A percentile compares a stretch with the other conserved stretches of the same genome.
phyloP scores from a whole-genome alignment of 495 filamentous ascomycete genomes.

The Clavariopsis aquatica region DNA sequence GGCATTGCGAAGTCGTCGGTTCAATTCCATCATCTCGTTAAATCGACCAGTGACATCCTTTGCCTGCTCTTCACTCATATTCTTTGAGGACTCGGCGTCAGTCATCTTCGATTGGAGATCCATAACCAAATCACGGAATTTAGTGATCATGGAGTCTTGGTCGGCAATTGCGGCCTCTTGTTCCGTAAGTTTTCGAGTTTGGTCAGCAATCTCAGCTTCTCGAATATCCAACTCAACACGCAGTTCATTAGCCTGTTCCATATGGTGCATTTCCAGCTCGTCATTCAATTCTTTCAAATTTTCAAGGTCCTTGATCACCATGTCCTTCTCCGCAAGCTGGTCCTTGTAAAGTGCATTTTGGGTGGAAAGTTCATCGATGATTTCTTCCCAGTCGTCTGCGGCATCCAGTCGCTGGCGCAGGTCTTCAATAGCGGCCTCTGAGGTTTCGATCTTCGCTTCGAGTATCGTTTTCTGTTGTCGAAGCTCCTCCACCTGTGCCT shows the following conservation, averaged over 20 bases:
- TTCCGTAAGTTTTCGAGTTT: slow-evolving; percentile 60
- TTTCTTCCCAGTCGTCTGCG: slow-evolving; percentile 81
- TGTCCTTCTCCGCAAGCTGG: slow-evolving; percentile 77
- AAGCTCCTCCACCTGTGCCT: slow-evolving; percentile 67
- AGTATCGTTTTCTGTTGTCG: slow-evolving; percentile 71
- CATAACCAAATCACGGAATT: slow-evolving; percentile 85
- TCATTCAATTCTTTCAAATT: slow-evolving; percentile 87
- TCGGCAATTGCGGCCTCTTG: slow-evolving; percentile 81
- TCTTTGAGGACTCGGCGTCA: slow-evolving; percentile 86
- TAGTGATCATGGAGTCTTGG: slow-evolving; percentile 81
- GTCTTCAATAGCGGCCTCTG: slow-evolving; percentile 79
- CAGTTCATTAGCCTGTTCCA: slow-evolving; percentile 89
- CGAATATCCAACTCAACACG: slow-evolving; percentile 88
- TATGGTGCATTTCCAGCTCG: slow-evolving; percentile 89
- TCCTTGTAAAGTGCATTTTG: slow-evolving; percentile 79
- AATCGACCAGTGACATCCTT: slow-evolving; percentile 82
- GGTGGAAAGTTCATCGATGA: slow-evolving; percentile 89
- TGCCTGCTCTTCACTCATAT: slow-evolving; percentile 88
- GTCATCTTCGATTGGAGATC: slow-evolving; percentile 84
- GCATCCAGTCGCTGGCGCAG: slow-evolving; percentile 88
- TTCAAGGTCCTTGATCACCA: slow-evolving; percentile 80
- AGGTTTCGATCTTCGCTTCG: slow-evolving; percentile 69
- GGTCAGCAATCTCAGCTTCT: slow-evolving; percentile 75
- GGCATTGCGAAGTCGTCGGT: slow-evolving; percentile 86
- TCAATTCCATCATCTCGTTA: slow-evolving; percentile 92